Conservation (phyloP, 2,329 filamentous ascomycete genomes). For the Fusarium sp. region DNA sequence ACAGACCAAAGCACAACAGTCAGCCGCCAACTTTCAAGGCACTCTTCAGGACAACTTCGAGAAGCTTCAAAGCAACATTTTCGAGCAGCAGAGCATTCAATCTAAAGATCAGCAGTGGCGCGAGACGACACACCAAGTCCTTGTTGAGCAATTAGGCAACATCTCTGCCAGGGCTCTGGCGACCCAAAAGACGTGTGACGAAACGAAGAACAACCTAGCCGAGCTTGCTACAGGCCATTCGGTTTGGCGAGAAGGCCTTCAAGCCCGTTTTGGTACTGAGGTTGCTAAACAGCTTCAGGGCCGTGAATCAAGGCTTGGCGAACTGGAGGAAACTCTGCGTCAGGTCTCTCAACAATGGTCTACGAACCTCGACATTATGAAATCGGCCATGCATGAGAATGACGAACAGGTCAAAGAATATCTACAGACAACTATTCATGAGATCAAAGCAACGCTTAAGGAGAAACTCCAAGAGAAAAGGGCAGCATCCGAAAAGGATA, state of each 20-base stretch:
- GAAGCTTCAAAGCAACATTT: conserved; percentile 14
- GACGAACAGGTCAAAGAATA: conserved; percentile 30
- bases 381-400: conserved; percentile 9
- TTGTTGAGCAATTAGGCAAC: conserved; percentile 17
- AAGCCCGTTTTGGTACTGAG: conserved; percentile 23
- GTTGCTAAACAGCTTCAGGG: conserved; percentile 37
- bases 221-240: conserved; percentile 16
- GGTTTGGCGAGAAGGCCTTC: conserved; percentile 8
- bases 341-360: conserved; percentile 34
- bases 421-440: conserved; percentile 34
- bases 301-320: conserved; percentile 39
- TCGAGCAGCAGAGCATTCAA: conserved; percentile 3
- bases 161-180: conserved; percentile 23
- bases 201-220: conserved; percentile 32
- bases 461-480: conserved; percentile 43
- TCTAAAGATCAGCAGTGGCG: conserved; percentile 5
- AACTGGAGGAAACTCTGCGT: conserved; percentile 42
- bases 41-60: conserved; percentile 13
- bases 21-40: conserved; percentile 11
- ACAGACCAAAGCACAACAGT: conserved; percentile 26
- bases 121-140: background rate
- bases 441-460: conserved; percentile 43
- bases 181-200: conserved; percentile 31
- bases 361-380: conserved; percentile 38
- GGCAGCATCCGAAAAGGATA: conserved; percentile 31